A percentile compares a stretch with the other conserved stretches of the same genome.
Conservation (phyloP, 805 yeast genomes). For the Candida oleophila region DNA sequence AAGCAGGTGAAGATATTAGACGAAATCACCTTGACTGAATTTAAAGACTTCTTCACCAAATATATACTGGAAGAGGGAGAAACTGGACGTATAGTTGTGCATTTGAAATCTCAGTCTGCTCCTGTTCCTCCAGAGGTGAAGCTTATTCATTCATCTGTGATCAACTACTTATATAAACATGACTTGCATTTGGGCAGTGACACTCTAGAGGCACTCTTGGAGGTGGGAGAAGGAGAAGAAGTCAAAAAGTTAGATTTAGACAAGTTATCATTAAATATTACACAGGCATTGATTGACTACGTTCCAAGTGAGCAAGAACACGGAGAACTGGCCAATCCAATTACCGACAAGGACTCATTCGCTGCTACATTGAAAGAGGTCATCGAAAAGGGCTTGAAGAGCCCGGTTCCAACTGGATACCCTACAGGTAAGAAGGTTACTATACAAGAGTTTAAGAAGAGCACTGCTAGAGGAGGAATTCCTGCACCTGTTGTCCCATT, state of each 20-base stretch:
- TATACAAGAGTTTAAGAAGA: conserved; percentile 56
- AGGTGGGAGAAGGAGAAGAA: conserved; percentile 7
- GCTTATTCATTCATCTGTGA: conserved; percentile 23
- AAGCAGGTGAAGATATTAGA: conserved; percentile 58
- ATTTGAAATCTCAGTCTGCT: conserved; percentile 52
- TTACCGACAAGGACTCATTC: conserved; percentile 3
- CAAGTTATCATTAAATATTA: background rate
- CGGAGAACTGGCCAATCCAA: background rate
- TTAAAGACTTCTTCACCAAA: conserved; percentile 52
- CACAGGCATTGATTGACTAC: background rate
- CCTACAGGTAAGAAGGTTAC: conserved; percentile 52
- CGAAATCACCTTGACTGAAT: conserved; percentile 52
- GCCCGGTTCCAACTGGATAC: conserved; percentile 37
- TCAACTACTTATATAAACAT: conserved; percentile 23
- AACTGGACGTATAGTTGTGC: conserved; percentile 16
- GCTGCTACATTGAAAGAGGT: conserved; percentile 11
- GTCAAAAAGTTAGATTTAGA: conserved; percentile 6
- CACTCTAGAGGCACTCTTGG: conserved; percentile 16
- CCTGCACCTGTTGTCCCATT: conserved; percentile 50
- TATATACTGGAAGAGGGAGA: conserved; percentile 26
- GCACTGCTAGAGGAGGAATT: conserved; percentile 53
- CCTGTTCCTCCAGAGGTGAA: conserved; percentile 18
- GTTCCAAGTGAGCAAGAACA: conserved; percentile 3
- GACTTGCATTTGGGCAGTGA: conserved; percentile 24
- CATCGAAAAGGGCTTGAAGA: conserved; percentile 14